These are phyloP conservation scores for Tolypocladium paradoxum DNA, from an alignment of 2,329 filamentous ascomycete species.

Conservation along the genomic window DNA sequence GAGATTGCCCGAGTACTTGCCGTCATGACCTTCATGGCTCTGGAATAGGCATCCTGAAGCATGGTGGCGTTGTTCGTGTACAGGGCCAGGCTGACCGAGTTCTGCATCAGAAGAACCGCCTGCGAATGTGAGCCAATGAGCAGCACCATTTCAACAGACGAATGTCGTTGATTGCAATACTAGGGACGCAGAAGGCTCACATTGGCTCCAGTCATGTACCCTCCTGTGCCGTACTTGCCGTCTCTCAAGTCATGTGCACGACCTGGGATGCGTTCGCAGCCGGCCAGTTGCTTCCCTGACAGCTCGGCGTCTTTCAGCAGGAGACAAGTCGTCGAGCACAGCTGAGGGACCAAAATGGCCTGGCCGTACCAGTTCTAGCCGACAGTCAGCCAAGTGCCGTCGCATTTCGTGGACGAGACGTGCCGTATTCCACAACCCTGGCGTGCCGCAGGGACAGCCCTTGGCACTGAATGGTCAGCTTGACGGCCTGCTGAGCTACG, in stretches of 20 bases:
- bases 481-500: no score
- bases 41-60: slow-evolving; percentile 6
- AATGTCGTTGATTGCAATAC: no score
- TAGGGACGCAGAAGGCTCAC: slow-evolving; percentile 1
- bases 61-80: slow-evolving; percentile 11
- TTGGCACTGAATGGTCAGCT: neutral
- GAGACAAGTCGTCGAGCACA: slow-evolving; percentile 10
- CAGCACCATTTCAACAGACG: no score
- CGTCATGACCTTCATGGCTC: slow-evolving; percentile 10
- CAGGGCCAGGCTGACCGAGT: slow-evolving; percentile 10
- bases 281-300: slow-evolving; percentile 5
- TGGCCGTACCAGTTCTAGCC: slow-evolving; percentile 13
- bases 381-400: no score
- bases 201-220: slow-evolving; percentile 11
- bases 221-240: slow-evolving; percentile 8
- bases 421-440: no score
- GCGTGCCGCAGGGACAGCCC: no score
- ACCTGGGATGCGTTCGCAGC: slow-evolving; percentile 10
- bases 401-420: no score
- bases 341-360: slow-evolving; percentile 11
- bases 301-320: slow-evolving; percentile 9
- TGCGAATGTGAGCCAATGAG: neutral
- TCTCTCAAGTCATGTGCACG: slow-evolving; percentile 11
- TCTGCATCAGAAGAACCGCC: slow-evolving; percentile 13
- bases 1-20: neutral